A percentile compares a stretch with the other conserved stretches of the same genome.
Conservation (phyloP, 2,329 filamentous ascomycete genomes). For the Hortaea sp. region DNA sequence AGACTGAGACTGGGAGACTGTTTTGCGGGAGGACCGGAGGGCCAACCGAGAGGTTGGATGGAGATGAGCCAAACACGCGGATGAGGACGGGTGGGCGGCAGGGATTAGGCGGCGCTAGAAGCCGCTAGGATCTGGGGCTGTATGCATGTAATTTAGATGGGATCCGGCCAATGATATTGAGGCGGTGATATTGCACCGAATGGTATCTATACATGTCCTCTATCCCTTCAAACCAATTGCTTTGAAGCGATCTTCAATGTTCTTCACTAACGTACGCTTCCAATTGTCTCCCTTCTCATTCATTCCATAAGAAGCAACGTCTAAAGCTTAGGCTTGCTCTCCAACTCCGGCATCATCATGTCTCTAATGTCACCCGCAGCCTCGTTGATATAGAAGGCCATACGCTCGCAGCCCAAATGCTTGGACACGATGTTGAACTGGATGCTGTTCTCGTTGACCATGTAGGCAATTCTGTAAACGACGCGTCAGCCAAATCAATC, state of each 20-base stretch:
- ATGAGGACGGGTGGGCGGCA: not conserved
- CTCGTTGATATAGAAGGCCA: slow-evolving; percentile 95
- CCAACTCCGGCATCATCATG: slow-evolving; percentile 68
- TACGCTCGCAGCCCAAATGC: slow-evolving; percentile 75
- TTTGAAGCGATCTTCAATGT: no score
- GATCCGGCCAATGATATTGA: no score
- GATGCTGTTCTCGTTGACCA: slow-evolving; percentile 99
- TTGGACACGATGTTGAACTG: slow-evolving; percentile 99
- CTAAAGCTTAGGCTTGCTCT: slow-evolving; percentile 81
- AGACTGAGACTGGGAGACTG: not conserved
- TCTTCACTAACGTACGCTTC: no score
- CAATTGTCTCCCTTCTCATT: no score
- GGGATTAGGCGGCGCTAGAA: no score
- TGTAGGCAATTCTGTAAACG: slow-evolving; percentile 66
- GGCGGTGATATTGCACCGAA: no score
- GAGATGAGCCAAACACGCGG: not conserved
- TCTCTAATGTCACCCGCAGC: slow-evolving; percentile 84
- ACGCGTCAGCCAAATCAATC: not conserved
- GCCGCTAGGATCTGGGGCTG: no score
- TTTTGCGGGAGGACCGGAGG: not conserved
- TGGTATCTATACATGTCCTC: no score
- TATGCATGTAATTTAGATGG: no score
- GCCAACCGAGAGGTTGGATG: not conserved
- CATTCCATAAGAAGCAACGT: not conserved
- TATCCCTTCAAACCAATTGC: no score